Base-by-base conservation (phyloP, 2,329 filamentous ascomycete species). In the Fusarium temperatum region DNA sequence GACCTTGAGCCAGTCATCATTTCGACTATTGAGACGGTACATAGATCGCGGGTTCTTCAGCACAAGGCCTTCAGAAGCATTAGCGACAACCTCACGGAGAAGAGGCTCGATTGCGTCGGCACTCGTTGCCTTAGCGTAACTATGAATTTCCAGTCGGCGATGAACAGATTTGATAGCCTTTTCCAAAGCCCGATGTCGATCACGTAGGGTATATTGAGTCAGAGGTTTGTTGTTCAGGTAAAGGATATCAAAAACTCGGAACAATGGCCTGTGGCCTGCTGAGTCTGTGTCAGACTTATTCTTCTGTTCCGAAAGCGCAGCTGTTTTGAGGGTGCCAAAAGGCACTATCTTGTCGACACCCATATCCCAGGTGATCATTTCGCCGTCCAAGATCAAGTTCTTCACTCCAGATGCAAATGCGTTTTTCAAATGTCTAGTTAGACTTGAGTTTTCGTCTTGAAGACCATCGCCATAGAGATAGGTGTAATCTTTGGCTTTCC, bases 341-440 rank as follows among this genome's bases (percentile, higher is more conserved):
- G 93, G 91, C 22, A 97, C 92, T 59, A 96, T 93, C 63, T 93
- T 93, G 83, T 98, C 93, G 56, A 93, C 87, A 50, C 92, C 90
- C 69, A 95, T 93, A 79, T 98, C 94, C 96, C 96, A 99, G 1
- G 95, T 98, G 66, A 99, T 95, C 96, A 99, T 99, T 81, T 99
- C 96, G 15, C 96, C 96, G 78, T 99, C 96, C 1, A 99, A 87
- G 56, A 99, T 98, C 73, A 98, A 88, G 79, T 94, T 98, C 22
- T 92, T 88, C 1, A 98, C 94, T 4, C 92, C 91, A 2, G 90
- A 85, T 5, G 91, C 86, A 80, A 99, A 98, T 0, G 94, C 94
- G 45, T 90, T 87, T 59, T 90, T 90, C 26, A 98, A 85, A 80
- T 97, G 92, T 39, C 94, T 89, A 0, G 96, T 98, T 59, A 98